Evolutionary conservation across 257 asterid species (phyloP), one percentile per base, ranked within the genome.

Genomic region (Fraxinus anomala): DNA sequence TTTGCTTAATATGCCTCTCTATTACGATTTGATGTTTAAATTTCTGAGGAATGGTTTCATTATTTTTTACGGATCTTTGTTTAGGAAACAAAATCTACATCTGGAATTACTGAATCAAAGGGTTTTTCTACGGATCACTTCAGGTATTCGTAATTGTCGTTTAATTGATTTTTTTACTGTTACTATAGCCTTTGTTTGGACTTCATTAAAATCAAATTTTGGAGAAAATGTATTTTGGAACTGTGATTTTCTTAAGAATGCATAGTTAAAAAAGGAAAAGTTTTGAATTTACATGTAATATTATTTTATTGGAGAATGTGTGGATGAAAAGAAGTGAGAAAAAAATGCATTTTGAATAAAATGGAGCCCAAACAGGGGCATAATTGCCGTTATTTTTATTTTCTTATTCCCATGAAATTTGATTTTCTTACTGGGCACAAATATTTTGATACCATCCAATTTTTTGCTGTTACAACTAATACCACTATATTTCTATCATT

Each of bases 31-130:
- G 30, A 6, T 26, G 54, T 61, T 59, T 40, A 51, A 63, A n/a
- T 40, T 74, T 36, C n/a, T 13, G 75, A 26, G 49, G 26, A 37
- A 5, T 6, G 5, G 26, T 68, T 36, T 74, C 6, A 69, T 23
- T 66, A 1, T 21, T 40, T 14, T 73, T 61, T 23, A 61, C 61
- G 76, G 47, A 73, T 6, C 42, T 68, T 81, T 80, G 69, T 79
- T 47, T 65, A 90, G 96, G 93, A 89, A 85, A 78, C 84, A 56
- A 87, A 77, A 75, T 51, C 82, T 68, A 77, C 88, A 26, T 77
- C 87, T 73, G 91, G 87, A 72, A 79, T 72, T 70, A 73, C 85
- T 39, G 97, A 87, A 76, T 61, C 87, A 42, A 87, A 79, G 88
- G 84, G 85, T 8, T 80, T 84, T 65, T 73, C 88, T 1, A 19